Conservation (phyloP, 2,329 filamentous ascomycete genomes). For the Colletotrichum costaricense region DNA sequence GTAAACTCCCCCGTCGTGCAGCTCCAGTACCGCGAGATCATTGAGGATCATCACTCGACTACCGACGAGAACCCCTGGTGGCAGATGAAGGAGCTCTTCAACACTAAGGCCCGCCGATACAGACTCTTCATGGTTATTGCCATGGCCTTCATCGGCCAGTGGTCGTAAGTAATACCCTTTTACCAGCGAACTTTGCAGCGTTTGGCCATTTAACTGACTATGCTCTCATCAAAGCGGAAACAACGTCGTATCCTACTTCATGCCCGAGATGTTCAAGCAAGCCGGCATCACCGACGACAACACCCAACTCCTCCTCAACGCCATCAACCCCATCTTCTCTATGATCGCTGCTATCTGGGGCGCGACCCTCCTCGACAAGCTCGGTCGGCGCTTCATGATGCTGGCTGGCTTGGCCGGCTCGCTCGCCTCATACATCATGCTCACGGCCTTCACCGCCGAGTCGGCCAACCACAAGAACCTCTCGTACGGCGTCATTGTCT, state of each 20-base stretch:
- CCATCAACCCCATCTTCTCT: constrained; percentile 56
- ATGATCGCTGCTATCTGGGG: constrained; percentile 53
- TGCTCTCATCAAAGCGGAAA: constrained; percentile 45
- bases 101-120: constrained; percentile 59
- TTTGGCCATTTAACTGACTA: neutral
- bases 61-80: constrained; percentile 69
- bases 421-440: constrained; percentile 42
- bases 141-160: constrained; percentile 65
- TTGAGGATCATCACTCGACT: constrained; percentile 59
- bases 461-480: constrained; percentile 45
- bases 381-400: constrained; percentile 54
- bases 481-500: constrained; percentile 53
- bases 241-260: constrained; percentile 55
- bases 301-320: constrained; percentile 57
- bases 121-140: constrained; percentile 60
- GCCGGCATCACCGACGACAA: constrained; percentile 52
- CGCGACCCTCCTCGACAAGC: constrained; percentile 51
- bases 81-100: constrained; percentile 66
- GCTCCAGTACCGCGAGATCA: constrained; percentile 67
- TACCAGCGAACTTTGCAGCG: neutral
- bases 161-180: constrained; percentile 35
- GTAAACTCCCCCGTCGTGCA: constrained; percentile 62
- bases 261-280: constrained; percentile 55
- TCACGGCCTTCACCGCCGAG: constrained; percentile 49
- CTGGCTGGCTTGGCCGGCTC: constrained; percentile 47